Base-by-base conservation (phyloP, 192 early-diverging fungal species). In the Mortierella alpina region DNA sequence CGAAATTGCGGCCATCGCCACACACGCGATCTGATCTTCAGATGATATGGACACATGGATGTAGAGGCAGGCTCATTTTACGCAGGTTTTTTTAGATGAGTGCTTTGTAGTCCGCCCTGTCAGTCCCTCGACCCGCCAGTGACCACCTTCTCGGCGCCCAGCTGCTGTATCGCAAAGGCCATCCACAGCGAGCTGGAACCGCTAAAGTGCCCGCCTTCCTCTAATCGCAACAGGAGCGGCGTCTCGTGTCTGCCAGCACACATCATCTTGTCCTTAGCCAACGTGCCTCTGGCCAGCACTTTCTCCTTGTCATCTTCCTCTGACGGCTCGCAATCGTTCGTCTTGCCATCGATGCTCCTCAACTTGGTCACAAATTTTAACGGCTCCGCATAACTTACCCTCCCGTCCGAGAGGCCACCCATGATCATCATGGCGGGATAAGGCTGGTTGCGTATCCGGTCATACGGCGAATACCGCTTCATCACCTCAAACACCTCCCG, bases 351-450 rank as follows among this genome's bases (percentile, higher is more conserved):
- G 9, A 72, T 54, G 12, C 68, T 61, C 12, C 81, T 68, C 15
- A 82, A 10, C 55, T 82, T 82, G n/a, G 81, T 66, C 5, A 82
- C 68, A 61, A 22, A 82, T 57, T 82, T 82, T 9, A 74, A 52
- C n/a, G 81, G 68, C 59, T 82, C 81, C 13, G 72, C 68, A 68
- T 70, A 82, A 7, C 55, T 74, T 1, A 82, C 72, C 2, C 72
- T 66, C 6, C 55, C 47, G 53, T 82, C 72, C 1, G 65, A 14
- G 5, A 82, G 41, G 1, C 81, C 81, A 7, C 72, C 70, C 71
- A 67, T 64, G 12, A 82, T 54, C 72, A 82, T 74, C 70, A 75
- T 74, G 17, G 72, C 66, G 1, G 81, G 81, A 46, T 82, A 82
- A 31, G 66, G 73, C 55, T 82, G 71, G 57, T 55, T 69, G 7